Base-by-base conservation (phyloP, 495 filamentous ascomycete species). In the Amorphotheca resinae region DNA sequence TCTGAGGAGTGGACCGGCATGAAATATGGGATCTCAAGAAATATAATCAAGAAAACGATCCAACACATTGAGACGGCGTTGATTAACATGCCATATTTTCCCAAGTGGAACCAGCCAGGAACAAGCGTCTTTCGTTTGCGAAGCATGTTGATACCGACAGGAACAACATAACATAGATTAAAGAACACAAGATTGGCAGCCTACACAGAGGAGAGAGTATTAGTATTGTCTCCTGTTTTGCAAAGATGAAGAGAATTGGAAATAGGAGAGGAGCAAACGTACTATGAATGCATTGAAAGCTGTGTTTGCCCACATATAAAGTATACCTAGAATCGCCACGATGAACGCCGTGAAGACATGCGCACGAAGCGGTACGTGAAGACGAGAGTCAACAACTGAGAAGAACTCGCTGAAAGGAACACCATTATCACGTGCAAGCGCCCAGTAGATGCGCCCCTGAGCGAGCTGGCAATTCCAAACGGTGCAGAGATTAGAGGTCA, bases 281-380 rank as follows among this genome's bases (percentile, higher is more conserved):
- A 75, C 76, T 0, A 76, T 80, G 52, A 82, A 80, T 2, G 71
- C 71, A 57, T 77, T 79, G 63, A 79, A 80, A 5, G 76, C 75
- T 0, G 74, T 72, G 3, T 69, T 68, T 8, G 65, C 70, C 1
- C 74, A 74, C 41, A 80, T 77, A 51, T 79, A 79, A 55, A 79
- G 79, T 42, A 77, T 55, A 2, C 77, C 77, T 3, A 80, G 56
- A 6, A 80, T 59, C 28, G 66, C 70, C 46, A 69, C 65, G 12
- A 80, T 66, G 0, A 53, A 48, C 0, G 72, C 68, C 0, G 73
- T 76, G 4, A 80, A 64, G 11, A 77, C 48, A n/a, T 80, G 56
- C 1, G 68, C 72, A 60, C 59, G 68, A 1, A 80, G 60, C 3
- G 76, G 76, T 18, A 80, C 70, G 44, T 76, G 67, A 33, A 76